Conservation (phyloP, 163 green algal species). For the Prototheca wickerhamii region DNA sequence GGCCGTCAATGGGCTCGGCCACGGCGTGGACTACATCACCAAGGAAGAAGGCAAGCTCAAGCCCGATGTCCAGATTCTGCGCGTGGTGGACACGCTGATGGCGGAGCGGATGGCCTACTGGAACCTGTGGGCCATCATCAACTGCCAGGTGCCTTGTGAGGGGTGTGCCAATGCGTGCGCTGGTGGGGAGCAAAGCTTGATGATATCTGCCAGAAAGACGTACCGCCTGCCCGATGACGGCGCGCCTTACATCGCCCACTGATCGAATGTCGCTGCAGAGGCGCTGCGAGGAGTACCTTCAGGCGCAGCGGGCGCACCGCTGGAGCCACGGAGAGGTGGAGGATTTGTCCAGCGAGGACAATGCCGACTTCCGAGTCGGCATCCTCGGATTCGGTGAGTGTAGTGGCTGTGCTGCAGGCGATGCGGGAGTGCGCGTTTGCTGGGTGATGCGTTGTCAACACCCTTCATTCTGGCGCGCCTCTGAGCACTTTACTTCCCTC, state of each 20-base stretch:
- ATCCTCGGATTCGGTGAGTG: neutral
- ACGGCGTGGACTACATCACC: conserved; percentile 36
- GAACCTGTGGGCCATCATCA: conserved; percentile 33
- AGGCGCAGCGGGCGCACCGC: conserved; percentile 28
- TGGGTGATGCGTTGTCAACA: too few species aligned
- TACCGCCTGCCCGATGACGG: too few species aligned
- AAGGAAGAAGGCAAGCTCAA: conserved; percentile 16
- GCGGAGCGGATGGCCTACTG: conserved; percentile 48
- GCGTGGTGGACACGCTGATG: conserved; percentile 47
- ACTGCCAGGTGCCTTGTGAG: neutral
- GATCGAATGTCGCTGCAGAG: neutral
- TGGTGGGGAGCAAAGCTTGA: neutral
- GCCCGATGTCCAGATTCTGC: conserved; percentile 18
- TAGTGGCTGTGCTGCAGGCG: neutral
- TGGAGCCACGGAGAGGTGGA: conserved; percentile 42
- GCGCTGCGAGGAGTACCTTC: conserved; percentile 36
- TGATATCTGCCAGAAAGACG: too few species aligned
- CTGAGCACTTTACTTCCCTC: too few species aligned
- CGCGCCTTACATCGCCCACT: too few species aligned
- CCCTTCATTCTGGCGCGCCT: too few species aligned
- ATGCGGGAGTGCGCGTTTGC: too few species aligned
- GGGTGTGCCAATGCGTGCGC: neutral
- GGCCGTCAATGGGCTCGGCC: conserved; percentile 33
- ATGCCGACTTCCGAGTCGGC: conserved; percentile 4
- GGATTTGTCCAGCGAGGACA: conserved; percentile 39